Evolutionary conservation across 768 basidiomycete species (phyloP).

Genomic region (Leccinum variicolor): DNA sequence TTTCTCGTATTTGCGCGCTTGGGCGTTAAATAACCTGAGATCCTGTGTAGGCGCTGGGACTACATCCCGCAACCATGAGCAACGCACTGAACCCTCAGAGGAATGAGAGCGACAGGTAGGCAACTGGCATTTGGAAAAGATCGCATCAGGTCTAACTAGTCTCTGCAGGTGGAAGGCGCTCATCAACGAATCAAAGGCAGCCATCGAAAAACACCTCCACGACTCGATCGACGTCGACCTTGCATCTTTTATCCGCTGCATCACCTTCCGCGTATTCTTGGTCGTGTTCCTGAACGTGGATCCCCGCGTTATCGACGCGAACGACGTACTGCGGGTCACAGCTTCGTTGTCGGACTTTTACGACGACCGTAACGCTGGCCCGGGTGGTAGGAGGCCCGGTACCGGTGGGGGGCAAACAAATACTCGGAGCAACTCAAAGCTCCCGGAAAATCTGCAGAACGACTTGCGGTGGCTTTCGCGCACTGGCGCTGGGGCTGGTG

Average conservation of each 20-base stretch:
- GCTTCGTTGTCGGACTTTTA: slow-evolving; percentile 41
- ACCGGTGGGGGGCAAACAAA: background rate
- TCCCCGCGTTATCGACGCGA: slow-evolving; percentile 15
- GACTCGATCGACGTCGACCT: slow-evolving; percentile 27
- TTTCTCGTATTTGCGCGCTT: background rate
- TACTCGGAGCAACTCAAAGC: slow-evolving; percentile 2
- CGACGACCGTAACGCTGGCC: slow-evolving; percentile 30
- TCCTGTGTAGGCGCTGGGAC: slow-evolving; percentile 5
- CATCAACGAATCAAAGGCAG: slow-evolving; percentile 7
- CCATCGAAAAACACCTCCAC: slow-evolving; percentile 12
- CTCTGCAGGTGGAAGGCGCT: slow-evolving; percentile 15
- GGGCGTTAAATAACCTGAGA: slow-evolving; percentile 2
- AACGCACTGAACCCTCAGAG: background rate
- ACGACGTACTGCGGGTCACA: slow-evolving; percentile 36
- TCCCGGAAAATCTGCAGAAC: slow-evolving; percentile 33
- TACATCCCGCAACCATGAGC: slow-evolving; percentile 9
- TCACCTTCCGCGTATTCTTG: slow-evolving; percentile 42
- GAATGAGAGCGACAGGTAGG: slow-evolving; percentile 16
- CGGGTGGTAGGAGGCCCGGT: background rate
- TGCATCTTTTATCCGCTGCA: slow-evolving; percentile 41
- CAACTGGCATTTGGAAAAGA: background rate
- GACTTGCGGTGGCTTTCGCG: slow-evolving; percentile 42
- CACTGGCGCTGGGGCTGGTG: background rate
- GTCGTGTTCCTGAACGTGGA: slow-evolving; percentile 39
- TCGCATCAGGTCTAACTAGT: slow-evolving; percentile 1